phyloP scores from a whole-genome alignment of 345 rosid species.

The Dipteronia sinensis region DNA sequence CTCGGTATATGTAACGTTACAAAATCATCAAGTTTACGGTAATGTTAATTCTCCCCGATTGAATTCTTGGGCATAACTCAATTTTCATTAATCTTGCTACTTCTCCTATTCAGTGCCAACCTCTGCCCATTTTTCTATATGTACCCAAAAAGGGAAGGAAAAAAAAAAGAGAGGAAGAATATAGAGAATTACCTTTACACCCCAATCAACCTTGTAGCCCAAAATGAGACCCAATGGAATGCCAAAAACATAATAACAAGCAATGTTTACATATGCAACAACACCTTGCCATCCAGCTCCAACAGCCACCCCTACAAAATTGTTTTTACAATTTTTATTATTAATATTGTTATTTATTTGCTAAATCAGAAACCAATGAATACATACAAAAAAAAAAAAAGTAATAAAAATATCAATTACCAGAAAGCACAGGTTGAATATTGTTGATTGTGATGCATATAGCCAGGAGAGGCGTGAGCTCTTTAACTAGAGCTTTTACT shows the following conservation, averaged over 20 bases:
- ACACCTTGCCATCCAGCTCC: constrained; percentile 80
- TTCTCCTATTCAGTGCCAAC: too few relatives aligned
- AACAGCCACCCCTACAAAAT: constrained; percentile 52
- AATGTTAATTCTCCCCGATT: too few relatives aligned
- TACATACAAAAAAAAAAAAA: not conserved
- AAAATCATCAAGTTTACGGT: too few relatives aligned
- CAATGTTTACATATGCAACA: constrained; percentile 67
- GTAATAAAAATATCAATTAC: too few relatives aligned
- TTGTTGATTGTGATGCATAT: constrained; percentile 66
- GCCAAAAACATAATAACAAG: constrained; percentile 62
- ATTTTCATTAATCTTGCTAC: too few relatives aligned
- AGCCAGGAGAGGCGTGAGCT: constrained; percentile 76
- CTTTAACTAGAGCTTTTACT: constrained; percentile 54
- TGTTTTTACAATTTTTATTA: not conserved
- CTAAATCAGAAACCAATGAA: not conserved
- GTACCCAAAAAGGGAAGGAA: not conserved
- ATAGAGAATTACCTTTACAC: constrained; percentile 44
- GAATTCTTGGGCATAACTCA: too few relatives aligned
- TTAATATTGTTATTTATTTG: not conserved
- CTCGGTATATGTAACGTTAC: too few relatives aligned
- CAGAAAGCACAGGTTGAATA: constrained; percentile 91
- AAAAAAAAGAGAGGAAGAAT: not conserved
- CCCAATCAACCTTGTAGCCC: constrained; percentile 52
- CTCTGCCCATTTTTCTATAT: too few relatives aligned
- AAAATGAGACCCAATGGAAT: constrained; percentile 61